Base-by-base conservation (phyloP, 345 rosid species). In the Capsella bursapastoris region DNA sequence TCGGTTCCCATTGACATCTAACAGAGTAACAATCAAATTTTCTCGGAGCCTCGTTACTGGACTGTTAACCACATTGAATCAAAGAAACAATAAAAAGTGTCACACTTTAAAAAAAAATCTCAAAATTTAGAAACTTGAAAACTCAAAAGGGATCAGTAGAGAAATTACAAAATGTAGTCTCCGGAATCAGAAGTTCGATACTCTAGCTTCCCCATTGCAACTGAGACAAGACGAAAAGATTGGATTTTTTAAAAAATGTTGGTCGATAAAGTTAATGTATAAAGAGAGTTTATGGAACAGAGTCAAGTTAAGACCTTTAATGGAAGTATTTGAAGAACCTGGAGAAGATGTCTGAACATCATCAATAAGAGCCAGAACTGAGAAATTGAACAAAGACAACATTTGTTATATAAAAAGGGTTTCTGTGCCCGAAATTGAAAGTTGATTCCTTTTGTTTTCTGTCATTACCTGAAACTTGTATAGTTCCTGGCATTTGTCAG, bases 401-500 rank as follows among this genome's bases (percentile, higher is more conserved):
- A 8, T 55, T 70, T 66, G 38, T 13, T 50, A 25, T 18, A 60
- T 3, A 15, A 13, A 37, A 38, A 16, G 27, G 37, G 62, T 3
- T 4, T 3, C 3, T 27, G 59, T 71, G 73, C 28, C 31, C 45
- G 64, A 44, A 34, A 69, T 64, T 15, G 65, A 83, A 75, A 60
- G 60, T 57, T 64, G 68, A 57, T 74, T 16, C 64, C 66, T 55
- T 50, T 45, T 28, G 6, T 34, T 34, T 7, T 3, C 8, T n/a
- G 3, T 11, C 4, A 59, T 52, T 82, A 91, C 97, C 97, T 87
- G 95, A 87, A 75, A 94, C 92, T 77, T 85, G 86, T 80, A 91
- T 90, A 78, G 87, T 83, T 79, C 98, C 98, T 66, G 98, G 98
- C 98, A 94, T 94, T 71, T 43, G 62, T 57, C 68, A 58, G 25